Percentiles rank a stretch among this genome's conserved stretches.
Evolutionary conservation across 768 basidiomycete species (phyloP).

Genomic region (Mycena venus): DNA sequence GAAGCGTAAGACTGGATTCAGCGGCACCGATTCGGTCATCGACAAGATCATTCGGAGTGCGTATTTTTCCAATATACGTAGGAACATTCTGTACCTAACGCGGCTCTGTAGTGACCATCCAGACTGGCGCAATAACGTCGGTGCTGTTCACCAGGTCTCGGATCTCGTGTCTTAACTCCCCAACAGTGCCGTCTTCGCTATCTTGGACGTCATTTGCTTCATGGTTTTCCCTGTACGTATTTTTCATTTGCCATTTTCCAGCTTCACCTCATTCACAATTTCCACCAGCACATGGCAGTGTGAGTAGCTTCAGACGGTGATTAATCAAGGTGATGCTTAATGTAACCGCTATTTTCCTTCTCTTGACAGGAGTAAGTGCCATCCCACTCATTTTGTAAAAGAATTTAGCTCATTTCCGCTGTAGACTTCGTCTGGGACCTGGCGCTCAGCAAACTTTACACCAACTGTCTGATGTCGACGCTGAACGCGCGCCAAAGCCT

Average conservation of each 20-base stretch:
- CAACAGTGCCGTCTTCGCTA: conserved; percentile 17
- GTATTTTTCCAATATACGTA: neutral
- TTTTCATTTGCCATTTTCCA: neutral
- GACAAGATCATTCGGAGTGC: conserved; percentile 34
- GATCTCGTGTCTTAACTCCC: neutral
- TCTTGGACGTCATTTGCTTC: conserved; percentile 27
- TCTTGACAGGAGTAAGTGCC: neutral
- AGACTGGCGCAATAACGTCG: conserved; percentile 36
- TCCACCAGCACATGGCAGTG: conserved; percentile 58
- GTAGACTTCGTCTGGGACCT: conserved; percentile 44
- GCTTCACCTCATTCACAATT: neutral
- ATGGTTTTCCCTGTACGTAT: conserved; percentile 26
- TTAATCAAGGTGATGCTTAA: neutral
- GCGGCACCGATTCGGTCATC: conserved; percentile 32
- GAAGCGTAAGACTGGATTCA: conserved; percentile 33
- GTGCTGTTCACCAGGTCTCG: neutral
- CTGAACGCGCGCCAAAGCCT: conserved; percentile 58
- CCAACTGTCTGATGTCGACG: conserved; percentile 63
- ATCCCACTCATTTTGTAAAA: neutral
- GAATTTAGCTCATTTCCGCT: neutral
- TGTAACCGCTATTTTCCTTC: neutral
- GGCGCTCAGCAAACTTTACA: conserved; percentile 61
- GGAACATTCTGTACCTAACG: neutral
- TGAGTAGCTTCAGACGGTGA: conserved; percentile 39
- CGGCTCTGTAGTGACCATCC: conserved; percentile 25